Evolutionary conservation across 2,329 filamentous ascomycete species (phyloP).

Genomic region (Neoscytalidium dimidiatum): DNA sequence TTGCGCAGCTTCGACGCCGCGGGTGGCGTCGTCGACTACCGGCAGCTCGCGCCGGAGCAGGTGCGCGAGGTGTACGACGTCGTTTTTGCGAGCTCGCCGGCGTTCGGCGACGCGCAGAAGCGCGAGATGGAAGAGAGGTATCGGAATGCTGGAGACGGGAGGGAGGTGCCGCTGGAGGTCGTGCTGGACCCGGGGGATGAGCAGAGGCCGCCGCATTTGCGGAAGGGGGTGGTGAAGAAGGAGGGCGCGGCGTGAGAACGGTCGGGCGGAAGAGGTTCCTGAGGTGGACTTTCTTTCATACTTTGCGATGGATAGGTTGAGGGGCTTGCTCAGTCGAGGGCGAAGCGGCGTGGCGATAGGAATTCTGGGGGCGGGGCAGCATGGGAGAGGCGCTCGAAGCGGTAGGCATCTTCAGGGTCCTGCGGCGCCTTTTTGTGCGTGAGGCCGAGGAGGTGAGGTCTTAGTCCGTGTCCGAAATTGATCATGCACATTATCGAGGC

Average conservation of each 20-base stretch:
- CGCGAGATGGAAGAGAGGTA: background rate
- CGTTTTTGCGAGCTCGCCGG: background rate
- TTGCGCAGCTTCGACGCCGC: background rate
- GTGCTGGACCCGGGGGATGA: background rate
- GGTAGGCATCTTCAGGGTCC: background rate
- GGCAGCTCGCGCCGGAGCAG: background rate
- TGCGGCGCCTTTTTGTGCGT: slow-evolving; percentile 1
- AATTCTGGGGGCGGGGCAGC: background rate
- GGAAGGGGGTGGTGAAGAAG: background rate
- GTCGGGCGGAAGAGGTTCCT: background rate
- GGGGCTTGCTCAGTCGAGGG: background rate
- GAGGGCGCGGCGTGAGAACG: background rate
- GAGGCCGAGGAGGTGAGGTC: slow-evolving; percentile 23
- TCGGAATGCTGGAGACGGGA: background rate
- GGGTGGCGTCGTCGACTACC: background rate
- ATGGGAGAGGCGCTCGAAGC: slow-evolving; percentile 6
- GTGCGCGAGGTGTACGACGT: background rate
- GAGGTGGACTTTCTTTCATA: background rate
- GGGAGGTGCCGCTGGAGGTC: background rate
- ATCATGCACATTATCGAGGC: slow-evolving; percentile 23
- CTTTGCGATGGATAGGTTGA: background rate
- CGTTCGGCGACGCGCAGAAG: background rate
- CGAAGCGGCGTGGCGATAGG: background rate
- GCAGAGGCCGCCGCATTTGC: background rate
- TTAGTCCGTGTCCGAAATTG: slow-evolving; percentile 29